Evolutionary conservation across 2,329 filamentous ascomycete species (phyloP), one percentile per base, ranked within the genome.

Genomic region (Cladophialophora immunda): DNA sequence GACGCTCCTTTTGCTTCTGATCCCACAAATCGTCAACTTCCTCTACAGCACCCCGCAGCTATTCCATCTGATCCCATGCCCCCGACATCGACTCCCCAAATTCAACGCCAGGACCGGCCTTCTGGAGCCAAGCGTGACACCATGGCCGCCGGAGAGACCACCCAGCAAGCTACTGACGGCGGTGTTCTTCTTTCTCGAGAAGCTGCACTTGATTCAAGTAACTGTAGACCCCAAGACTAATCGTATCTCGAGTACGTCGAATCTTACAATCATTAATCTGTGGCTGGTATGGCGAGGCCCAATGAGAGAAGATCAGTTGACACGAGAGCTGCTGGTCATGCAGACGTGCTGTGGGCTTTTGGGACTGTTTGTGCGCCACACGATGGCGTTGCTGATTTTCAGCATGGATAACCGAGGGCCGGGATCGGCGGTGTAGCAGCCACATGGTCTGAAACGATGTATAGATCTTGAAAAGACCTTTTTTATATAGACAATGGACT

Each of bases 11-110:
- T 86, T 99, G 58, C 85, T 99, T 8, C 90, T 99, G 72, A 85
- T 97, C 45, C 95, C 95, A 15, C 95, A 99, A 81, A 91, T 96
- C 74, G 93, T 96, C 86, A 99, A 99, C 83, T 98, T 98, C 77
- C 76, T 94, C 71, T 99, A 98, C 82, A 97, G 94, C 45, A 88
- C 87, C 1, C 95, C 95, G 5, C 95, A 99, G 78, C 85, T 99
- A 58, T 97, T 97, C 78, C 90, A 91, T 63, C 76, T 99, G 47
- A 86, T 99, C 58, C 94, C 94, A 17, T 99, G 95, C 77, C 95
- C 95, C 34, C 89, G 95, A 73, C 95, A 99, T 82, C 89, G 95
- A 68, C 84, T 99, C 50, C 95, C 95, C 22, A 89, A 87, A 65
- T 97, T 97, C 85, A 97, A 97, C 79, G 87, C 90, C 59, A 86